These are phyloP conservation scores for Wickerhamomyces bisporus DNA, from an alignment of 805 yeast genomes.

Conservation along the genomic window DNA sequence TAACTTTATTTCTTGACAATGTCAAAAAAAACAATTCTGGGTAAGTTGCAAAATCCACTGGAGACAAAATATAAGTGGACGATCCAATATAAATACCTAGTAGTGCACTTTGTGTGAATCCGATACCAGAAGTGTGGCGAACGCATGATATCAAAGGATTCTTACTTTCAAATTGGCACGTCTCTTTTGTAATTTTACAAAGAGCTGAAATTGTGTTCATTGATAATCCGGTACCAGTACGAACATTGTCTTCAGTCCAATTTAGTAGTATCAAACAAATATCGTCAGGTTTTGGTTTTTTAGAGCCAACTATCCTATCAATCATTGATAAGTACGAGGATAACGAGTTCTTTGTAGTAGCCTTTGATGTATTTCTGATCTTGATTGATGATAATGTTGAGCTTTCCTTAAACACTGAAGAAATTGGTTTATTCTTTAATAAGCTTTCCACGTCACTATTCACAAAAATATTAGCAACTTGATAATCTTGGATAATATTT, in stretches of 20 bases:
- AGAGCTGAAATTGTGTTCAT: slow-evolving; percentile 66
- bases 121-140: slow-evolving; percentile 77
- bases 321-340: slow-evolving; percentile 11
- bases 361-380: slow-evolving; percentile 62
- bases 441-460: slow-evolving; percentile 70
- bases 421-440: slow-evolving; percentile 62
- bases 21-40: slow-evolving; percentile 69
- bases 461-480: slow-evolving; percentile 66
- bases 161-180: slow-evolving; percentile 72
- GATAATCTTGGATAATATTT: slow-evolving; percentile 63
- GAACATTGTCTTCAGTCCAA: slow-evolving; percentile 66
- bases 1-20: slow-evolving; percentile 70
- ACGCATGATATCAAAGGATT: slow-evolving; percentile 82
- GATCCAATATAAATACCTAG: slow-evolving; percentile 86
- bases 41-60: slow-evolving; percentile 68
- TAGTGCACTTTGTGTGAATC: slow-evolving; percentile 80
- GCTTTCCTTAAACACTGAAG: slow-evolving; percentile 48
- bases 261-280: slow-evolving; percentile 61
- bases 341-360: slow-evolving; percentile 29
- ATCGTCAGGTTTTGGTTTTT: slow-evolving; percentile 23
- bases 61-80: slow-evolving; percentile 74
- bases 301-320: slow-evolving; percentile 17
- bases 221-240: slow-evolving; percentile 46
- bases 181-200: slow-evolving; percentile 87
- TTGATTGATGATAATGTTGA: slow-evolving; percentile 39